Evolutionary conservation across 225 moss, liverwort and hornwort genomes (phyloP).

Genomic region (Anthoceros angustus): DNA sequence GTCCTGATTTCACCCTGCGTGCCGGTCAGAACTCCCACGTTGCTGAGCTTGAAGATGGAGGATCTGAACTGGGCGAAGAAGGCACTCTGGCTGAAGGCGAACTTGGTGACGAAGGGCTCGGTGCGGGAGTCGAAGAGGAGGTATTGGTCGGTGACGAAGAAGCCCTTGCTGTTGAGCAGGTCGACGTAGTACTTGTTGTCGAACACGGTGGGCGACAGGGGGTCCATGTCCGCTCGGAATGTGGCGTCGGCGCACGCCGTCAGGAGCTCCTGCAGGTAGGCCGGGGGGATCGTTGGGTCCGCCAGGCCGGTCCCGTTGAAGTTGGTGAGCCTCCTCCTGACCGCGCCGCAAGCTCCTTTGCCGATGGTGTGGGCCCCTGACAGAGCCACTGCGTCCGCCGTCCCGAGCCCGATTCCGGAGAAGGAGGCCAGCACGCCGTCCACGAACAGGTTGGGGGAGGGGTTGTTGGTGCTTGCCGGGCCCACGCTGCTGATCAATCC

Average conservation of each 20-base stretch:
- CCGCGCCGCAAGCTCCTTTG: neutral
- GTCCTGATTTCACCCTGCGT: neutral
- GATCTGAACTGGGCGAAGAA: neutral
- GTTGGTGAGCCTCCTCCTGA: neutral
- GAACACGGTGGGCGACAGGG: too few species aligned
- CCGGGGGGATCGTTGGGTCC: neutral
- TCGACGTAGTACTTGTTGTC: neutral
- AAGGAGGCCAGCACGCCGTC: neutral
- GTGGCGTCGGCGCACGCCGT: neutral
- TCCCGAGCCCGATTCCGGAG: neutral
- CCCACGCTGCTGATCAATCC: neutral
- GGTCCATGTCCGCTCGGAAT: neutral
- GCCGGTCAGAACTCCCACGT: neutral
- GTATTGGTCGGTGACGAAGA: neutral
- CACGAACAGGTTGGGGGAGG: neutral
- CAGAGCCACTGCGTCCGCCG: neutral
- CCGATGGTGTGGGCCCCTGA: conserved; percentile 2
- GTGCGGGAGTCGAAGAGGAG: neutral
- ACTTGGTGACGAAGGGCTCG: neutral
- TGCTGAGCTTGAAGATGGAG: neutral
- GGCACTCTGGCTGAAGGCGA: neutral
- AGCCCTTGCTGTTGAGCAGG: neutral
- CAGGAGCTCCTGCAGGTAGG: neutral
- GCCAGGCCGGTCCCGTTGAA: neutral
- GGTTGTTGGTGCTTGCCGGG: neutral